Conservation (phyloP, 169 alveolate species). For the Amoebophrya sp. region DNA sequence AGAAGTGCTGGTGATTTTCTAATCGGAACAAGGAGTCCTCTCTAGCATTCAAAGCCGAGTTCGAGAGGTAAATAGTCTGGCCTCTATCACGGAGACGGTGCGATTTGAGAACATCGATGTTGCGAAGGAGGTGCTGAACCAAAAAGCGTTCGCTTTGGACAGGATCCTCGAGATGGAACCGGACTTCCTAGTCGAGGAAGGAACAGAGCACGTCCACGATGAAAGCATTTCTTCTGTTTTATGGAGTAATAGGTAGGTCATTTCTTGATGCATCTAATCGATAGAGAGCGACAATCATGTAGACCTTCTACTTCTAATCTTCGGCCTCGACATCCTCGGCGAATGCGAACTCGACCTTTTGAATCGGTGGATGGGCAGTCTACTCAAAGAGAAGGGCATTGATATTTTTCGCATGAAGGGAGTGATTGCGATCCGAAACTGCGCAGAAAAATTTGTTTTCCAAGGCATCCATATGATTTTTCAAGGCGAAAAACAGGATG, state of each 20-base stretch:
- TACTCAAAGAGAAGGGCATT: neutral
- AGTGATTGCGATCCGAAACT: neutral
- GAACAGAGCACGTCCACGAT: slow-evolving; percentile 26
- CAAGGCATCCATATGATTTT: slow-evolving; percentile 23
- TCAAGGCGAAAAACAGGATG: neutral
- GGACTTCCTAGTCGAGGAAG: neutral
- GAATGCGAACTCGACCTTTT: too few species aligned
- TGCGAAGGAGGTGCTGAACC: neutral
- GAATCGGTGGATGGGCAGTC: neutral
- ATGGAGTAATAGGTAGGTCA: too few species aligned
- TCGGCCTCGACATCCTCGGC: too few species aligned
- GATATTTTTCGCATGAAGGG: slow-evolving; percentile 26
- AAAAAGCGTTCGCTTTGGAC: neutral
- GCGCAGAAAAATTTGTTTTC: neutral
- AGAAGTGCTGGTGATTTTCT: neutral
- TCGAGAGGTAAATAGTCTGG: neutral
- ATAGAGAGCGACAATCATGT: too few species aligned
- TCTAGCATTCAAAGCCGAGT: neutral
- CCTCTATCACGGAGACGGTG: neutral
- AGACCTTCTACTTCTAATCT: too few species aligned
- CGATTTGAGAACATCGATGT: neutral
- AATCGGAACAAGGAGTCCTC: neutral
- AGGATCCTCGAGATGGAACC: slow-evolving; percentile 23
- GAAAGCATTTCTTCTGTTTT: neutral
- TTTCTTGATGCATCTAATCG: too few species aligned